Evolutionary conservation across 2,329 filamentous ascomycete species (phyloP), one percentile per base, ranked within the genome.

Genomic region (Didymella segeticola): DNA sequence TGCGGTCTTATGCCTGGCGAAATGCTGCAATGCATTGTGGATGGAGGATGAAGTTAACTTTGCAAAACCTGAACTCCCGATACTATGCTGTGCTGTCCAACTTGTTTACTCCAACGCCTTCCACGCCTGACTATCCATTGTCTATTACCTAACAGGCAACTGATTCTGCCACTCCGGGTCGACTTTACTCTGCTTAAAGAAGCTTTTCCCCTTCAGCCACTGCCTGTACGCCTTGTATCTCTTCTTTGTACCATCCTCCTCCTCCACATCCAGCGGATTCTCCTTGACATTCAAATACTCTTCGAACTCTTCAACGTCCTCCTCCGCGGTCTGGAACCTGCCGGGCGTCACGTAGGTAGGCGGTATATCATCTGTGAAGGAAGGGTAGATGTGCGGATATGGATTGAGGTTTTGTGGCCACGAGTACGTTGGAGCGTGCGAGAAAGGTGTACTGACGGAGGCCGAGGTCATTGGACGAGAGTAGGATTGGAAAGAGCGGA

Each of bases 201-300:
- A 83, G 67, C 91, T 96, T 79, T 97, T 98, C 15, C 93, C 93
- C 58, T 87, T 84, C 69, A 99, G 80, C 93, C 95, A 99, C 77
- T 97, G 96, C 67, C 88, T 81, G 76, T 99, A 99, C 9, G 93
- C 90, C 77, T 96, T 98, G 75, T 99, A 99, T 64, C 95, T 82
- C 82, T 98, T 97, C 83, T 96, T 98, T 33, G 84, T 83, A 38
- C 87, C 83, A 73, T 98, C 95, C 68, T 96, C 93, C 37, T 93
- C 88, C 1, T 87, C 88, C 12, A 98, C 93, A 2, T 91, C 96
- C 46, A 99, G 78, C 15, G 91, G 91, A 66, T 96, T 91, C 56
- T 95, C 89, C 4, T 84, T 86, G 11, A 95, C 85, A 36, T 83
- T 84, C 50, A 97, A 74, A 67, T 95, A 89, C 57, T 95, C 90